Evolutionary conservation across 1,139 yeast species (phyloP).

Genomic region (Meyerozyma smithsonii): DNA sequence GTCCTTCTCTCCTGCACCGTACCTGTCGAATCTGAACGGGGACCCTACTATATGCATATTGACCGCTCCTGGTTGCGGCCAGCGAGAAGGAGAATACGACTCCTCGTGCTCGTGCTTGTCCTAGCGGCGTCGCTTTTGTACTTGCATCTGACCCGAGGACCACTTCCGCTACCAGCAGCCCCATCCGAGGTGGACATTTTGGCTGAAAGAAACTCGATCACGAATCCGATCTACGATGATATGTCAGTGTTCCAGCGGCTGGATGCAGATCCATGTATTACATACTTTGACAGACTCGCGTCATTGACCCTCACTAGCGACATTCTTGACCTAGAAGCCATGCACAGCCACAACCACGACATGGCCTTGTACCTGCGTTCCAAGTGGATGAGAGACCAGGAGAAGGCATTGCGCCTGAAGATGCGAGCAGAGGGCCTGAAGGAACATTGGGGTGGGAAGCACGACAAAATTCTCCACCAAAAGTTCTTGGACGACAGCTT

Average conservation of each 20-base stretch:
- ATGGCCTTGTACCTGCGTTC: conserved; percentile 21
- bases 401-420: conserved; percentile 9
- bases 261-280: conserved; percentile 12
- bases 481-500: conserved; percentile 9
- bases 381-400: conserved; percentile 19
- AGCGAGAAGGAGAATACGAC: not conserved
- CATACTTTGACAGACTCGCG: conserved; percentile 15
- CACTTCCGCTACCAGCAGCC: conserved; percentile 13
- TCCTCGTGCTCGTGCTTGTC: not conserved
- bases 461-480: conserved; percentile 11
- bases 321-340: conserved; percentile 16
- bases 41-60: conserved; percentile 11
- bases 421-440: conserved; percentile 8
- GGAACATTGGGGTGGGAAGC: conserved; percentile 9
- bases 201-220: not conserved
- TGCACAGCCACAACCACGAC: conserved; percentile 15
- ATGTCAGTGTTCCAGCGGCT: conserved; percentile 1
- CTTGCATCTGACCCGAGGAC: conserved; percentile 7
- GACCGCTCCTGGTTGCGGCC: not conserved
- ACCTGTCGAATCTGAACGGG: no score
- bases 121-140: conserved; percentile 3
- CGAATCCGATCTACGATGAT: not conserved
- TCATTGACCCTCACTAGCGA: conserved; percentile 8
- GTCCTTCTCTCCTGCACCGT: no score
- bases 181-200: conserved; percentile 1